These are phyloP conservation scores for Calonectria ilicicola DNA, from an alignment of 2,329 filamentous ascomycete genomes.

Conservation along the genomic window DNA sequence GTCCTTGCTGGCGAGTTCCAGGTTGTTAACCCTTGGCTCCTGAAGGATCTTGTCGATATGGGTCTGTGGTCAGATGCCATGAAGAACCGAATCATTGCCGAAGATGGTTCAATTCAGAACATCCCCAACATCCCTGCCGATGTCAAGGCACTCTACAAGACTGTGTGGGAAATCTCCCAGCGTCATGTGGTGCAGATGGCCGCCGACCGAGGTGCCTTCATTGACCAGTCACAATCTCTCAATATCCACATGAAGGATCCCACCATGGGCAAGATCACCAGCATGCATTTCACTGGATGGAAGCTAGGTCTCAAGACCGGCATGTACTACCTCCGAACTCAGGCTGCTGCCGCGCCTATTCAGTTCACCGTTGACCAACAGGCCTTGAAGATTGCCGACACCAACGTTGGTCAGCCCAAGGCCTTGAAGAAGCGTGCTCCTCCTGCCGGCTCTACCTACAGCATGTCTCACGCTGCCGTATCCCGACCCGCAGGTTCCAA, in stretches of 20 bases:
- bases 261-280: conserved; percentile 99
- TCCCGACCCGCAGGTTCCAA: conserved; percentile 75
- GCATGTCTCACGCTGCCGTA: conserved; percentile 69
- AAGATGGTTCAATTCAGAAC: conserved; percentile 95
- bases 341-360: conserved; percentile 95
- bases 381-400: conserved; percentile 88
- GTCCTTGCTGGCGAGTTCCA: conserved; percentile 99
- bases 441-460: conserved; percentile 59
- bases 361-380: conserved; percentile 99
- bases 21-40: conserved; percentile 98
- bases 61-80: conserved; percentile 99
- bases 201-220: conserved; percentile 97
- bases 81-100: conserved; percentile 99
- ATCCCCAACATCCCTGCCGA: conserved; percentile 97
- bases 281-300: conserved; percentile 99
- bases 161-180: conserved; percentile 99
- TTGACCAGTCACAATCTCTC: conserved; percentile 98
- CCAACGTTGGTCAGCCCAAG: conserved; percentile 75
- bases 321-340: conserved; percentile 99
- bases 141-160: conserved; percentile 98
- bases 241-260: conserved; percentile 99
- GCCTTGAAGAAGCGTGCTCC: conserved; percentile 77
- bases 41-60: conserved; percentile 98
- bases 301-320: conserved; percentile 99
- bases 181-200: conserved; percentile 97